Conservation (phyloP, 2,329 filamentous ascomycete genomes). For the Dothistroma pini region DNA sequence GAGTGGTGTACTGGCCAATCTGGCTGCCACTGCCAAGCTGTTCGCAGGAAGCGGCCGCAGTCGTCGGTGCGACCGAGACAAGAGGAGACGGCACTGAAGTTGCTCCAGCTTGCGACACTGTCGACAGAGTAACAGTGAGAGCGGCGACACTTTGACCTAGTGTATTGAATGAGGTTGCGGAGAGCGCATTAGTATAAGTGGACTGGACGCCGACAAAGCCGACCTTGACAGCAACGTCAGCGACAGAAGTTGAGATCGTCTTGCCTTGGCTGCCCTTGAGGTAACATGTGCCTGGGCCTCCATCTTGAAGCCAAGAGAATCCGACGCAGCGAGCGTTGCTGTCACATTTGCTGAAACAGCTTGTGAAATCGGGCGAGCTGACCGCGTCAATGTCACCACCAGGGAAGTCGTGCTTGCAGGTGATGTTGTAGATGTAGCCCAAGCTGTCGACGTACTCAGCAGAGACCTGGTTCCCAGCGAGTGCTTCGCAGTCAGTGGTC, state of each 20-base stretch:
- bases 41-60: slow-evolving; percentile 11
- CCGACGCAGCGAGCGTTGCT: slow-evolving; percentile 18
- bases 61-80: background rate
- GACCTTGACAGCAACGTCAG: slow-evolving; percentile 3
- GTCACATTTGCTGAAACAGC: slow-evolving; percentile 17
- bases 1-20: slow-evolving; percentile 3
- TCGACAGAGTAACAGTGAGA: background rate
- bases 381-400: slow-evolving; percentile 6
- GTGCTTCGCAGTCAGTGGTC: background rate
- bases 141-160: background rate
- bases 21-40: slow-evolving; percentile 18
- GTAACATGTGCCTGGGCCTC: slow-evolving; percentile 22
- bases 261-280: slow-evolving; percentile 10
- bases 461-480: background rate
- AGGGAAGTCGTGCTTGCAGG: slow-evolving; percentile 9
- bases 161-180: background rate
- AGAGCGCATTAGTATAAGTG: background rate
- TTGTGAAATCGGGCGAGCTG: slow-evolving; percentile 2
- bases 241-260: slow-evolving; percentile 3
- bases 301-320: slow-evolving; percentile 19
- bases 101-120: background rate
- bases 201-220: background rate
- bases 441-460: slow-evolving; percentile 4
- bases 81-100: background rate
- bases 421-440: slow-evolving; percentile 6